Percentiles rank a stretch among this genome's conserved stretches.
These are phyloP conservation scores for Colletotrichum gigasporum DNA, from an alignment of 2,329 filamentous ascomycete genomes.

Conservation along the genomic window DNA sequence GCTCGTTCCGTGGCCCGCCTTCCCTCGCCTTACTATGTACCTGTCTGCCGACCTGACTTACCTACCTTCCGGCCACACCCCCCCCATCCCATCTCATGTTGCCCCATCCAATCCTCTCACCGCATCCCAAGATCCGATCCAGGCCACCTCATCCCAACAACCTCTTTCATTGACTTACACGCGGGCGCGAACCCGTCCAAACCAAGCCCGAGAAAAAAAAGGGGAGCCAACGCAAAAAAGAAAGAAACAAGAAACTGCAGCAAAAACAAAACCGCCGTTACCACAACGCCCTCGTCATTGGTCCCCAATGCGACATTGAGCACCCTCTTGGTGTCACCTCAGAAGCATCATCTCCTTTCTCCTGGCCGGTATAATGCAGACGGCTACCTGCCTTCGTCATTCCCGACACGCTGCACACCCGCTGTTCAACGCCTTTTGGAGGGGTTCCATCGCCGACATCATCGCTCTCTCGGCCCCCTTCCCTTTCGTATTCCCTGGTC, in stretches of 20 bases:
- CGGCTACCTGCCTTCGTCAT: slow-evolving; percentile 25
- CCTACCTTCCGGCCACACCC: slow-evolving; percentile 2
- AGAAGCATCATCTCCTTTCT: slow-evolving; percentile 8
- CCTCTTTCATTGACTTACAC: neutral
- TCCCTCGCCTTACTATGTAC: no score
- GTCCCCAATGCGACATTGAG: neutral
- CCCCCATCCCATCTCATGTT: slow-evolving; percentile 14
- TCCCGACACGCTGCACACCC: neutral
- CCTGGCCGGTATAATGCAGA: slow-evolving; percentile 11
- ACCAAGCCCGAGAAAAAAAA: neutral
- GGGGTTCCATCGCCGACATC: slow-evolving; percentile 29
- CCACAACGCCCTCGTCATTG: slow-evolving; percentile 2
- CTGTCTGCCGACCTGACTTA: no score
- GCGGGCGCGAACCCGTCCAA: neutral
- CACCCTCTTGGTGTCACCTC: slow-evolving; percentile 7
- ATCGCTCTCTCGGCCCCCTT: slow-evolving; percentile 22
- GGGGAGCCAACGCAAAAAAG: neutral
- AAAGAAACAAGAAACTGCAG: neutral
- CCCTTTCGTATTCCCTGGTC: slow-evolving; percentile 32
- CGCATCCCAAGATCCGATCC: slow-evolving; percentile 8
- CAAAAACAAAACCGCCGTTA: neutral
- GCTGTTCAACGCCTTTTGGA: neutral
- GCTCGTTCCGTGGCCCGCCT: no score
- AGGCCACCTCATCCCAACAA: slow-evolving; percentile 23
- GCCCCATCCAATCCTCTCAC: slow-evolving; percentile 18